Percentiles rank a stretch among this genome's conserved stretches.
Conservation (phyloP, 345 rosid genomes). For the Clausena lansium region DNA sequence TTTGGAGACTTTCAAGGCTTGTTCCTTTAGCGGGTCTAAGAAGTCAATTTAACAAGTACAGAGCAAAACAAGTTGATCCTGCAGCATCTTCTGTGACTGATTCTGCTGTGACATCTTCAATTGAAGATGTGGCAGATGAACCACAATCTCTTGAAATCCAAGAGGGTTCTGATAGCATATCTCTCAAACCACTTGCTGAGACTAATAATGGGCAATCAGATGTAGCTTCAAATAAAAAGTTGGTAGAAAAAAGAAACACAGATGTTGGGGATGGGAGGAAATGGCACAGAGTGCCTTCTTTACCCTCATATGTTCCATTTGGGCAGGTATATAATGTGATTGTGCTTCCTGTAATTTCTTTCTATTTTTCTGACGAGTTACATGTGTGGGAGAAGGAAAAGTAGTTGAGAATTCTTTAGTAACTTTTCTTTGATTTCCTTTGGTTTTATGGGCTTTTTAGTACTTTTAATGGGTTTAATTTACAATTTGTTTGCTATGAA, state of each 20-base stretch:
- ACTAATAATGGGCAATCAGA: constrained; percentile 31
- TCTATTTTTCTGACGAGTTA: not conserved
- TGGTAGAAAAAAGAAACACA: constrained; percentile 35
- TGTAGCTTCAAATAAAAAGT: constrained; percentile 34
- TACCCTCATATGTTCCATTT: constrained; percentile 95
- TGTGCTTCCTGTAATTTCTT: constrained; percentile 10
- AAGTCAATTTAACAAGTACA: constrained; percentile 57
- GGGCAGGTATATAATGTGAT: constrained; percentile 61
- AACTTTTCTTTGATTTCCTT: constrained; percentile 1
- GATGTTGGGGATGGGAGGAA: constrained; percentile 43
- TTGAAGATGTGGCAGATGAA: constrained; percentile 61
- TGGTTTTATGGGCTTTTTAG: not conserved
- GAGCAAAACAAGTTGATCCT: constrained; percentile 49
- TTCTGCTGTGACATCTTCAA: constrained; percentile 42
- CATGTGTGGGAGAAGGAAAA: constrained; percentile 9
- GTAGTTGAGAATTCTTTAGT: not conserved
- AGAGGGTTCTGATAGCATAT: constrained; percentile 91
- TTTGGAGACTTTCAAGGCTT: constrained; percentile 91
- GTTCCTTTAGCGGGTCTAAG: constrained; percentile 79
- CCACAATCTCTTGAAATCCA: constrained; percentile 91
- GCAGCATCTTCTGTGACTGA: constrained; percentile 39
- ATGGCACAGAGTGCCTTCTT: constrained; percentile 74
- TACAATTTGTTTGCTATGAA: not conserved
- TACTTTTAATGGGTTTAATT: not conserved
- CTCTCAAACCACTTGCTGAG: constrained; percentile 75